Base-by-base conservation (phyloP, 345 rosid species). In the Salix brachista region DNA sequence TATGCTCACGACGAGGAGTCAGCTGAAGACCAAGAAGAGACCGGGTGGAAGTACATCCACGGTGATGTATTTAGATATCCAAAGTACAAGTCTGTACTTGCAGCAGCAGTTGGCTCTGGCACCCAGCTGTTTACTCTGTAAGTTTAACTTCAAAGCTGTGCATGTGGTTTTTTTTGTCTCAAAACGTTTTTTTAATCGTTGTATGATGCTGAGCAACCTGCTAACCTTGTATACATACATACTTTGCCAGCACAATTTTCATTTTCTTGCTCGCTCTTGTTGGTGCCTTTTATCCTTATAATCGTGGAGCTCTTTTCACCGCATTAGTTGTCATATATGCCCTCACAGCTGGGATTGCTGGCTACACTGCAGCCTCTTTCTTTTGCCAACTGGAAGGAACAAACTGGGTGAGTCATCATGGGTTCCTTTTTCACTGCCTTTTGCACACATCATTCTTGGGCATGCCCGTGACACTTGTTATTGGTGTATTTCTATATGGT, bases 1-100 rank as follows among this genome's bases (percentile, higher is more conserved):
- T 92, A 90, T 82, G 91, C 94, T 19, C 95, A 87, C 79, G 97
- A 94, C 78, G 97, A 91, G 85, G 94, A 90, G 84, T 87, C 95
- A n/a, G 92, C 89, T 81, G 94, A 91, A 84, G 93, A 89, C 79
- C 94, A 89, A 77, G 97, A 94, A 69, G 97, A 93, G 84, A 91
- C 89, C 54, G 98, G 98, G 77, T 93, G 98, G 98, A 93, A 93
- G 78, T 90, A 92, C 86, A 89, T 93, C 75, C 92, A 86, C 46
- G 93, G 95, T 5, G 98, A 93, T 77, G 97, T 93, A 37, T 94
- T 94, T 77, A 86, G 96, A 19, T 94, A 85, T 80, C 98, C 98
- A 4, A 86, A 85, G 76, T 68, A 82, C 82, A 87, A 90, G 68
- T 94, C 98, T 68, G 74, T 94, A 19, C 87, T 94, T 84, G 88